These are phyloP conservation scores for Solanum clarkiae DNA, from an alignment of 257 asterid genomes.

Conservation along the genomic window DNA sequence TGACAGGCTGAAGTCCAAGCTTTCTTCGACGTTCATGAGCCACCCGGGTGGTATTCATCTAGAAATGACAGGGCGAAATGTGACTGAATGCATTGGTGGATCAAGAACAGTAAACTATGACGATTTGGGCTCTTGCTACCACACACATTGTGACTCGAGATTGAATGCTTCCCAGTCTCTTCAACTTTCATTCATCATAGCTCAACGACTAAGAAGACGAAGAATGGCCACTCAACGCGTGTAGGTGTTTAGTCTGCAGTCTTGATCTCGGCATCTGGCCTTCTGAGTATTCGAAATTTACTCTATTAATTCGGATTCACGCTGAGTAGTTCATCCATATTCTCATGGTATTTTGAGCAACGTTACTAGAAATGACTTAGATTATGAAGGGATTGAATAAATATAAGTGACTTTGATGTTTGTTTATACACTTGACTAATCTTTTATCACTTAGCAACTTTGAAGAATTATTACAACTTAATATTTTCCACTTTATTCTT, in stretches of 20 bases:
- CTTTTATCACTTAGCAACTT: not conserved
- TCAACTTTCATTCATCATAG: slow-evolving; percentile 53
- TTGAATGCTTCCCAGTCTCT: slow-evolving; percentile 76
- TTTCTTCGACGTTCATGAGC: slow-evolving; percentile 83
- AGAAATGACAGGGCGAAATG: slow-evolving; percentile 81
- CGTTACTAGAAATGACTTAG: not conserved
- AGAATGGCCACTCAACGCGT: slow-evolving; percentile 41
- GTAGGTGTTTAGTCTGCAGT: not conserved
- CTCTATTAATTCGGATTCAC: too few relatives aligned
- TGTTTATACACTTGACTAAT: not conserved
- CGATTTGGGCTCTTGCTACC: slow-evolving; percentile 68
- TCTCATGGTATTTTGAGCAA: not conserved
- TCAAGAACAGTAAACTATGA: slow-evolving; percentile 64
- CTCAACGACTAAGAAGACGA: slow-evolving; percentile 58
- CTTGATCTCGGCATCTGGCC: not conserved
- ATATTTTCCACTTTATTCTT: too few relatives aligned
- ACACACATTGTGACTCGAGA: slow-evolving; percentile 72
- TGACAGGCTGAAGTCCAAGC: slow-evolving; percentile 64
- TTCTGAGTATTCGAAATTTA: not conserved
- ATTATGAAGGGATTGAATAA: not conserved
- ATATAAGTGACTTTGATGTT: not conserved
- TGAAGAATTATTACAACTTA: not conserved
- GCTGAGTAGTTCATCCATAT: not conserved
- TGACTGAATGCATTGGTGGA: slow-evolving; percentile 75
- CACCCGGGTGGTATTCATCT: slow-evolving; percentile 78